A percentile compares a stretch with the other conserved stretches of the same genome.
phyloP scores from a whole-genome alignment of 352 stramenopile genomes.

The Pythium grandisporangium region DNA sequence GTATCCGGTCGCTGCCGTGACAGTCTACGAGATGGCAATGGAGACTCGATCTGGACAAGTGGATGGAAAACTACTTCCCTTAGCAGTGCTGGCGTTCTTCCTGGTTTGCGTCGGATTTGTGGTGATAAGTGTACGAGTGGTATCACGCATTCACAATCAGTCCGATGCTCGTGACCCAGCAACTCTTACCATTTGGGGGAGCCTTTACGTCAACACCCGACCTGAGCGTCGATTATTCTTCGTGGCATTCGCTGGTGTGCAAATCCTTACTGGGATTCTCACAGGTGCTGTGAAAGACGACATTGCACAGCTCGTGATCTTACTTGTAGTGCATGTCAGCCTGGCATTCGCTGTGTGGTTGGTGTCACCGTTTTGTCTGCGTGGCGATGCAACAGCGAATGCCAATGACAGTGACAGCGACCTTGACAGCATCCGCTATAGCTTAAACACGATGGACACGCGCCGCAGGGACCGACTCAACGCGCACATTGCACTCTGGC shows the following conservation, averaged over 20 bases:
- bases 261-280: not conserved
- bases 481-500: not conserved
- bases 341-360: constrained; percentile 13
- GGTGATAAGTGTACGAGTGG: not conserved
- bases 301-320: not conserved
- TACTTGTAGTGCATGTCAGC: too few relatives aligned
- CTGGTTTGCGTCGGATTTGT: not conserved
- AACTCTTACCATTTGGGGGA: not conserved
- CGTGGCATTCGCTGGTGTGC: not conserved
- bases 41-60: constrained; percentile 1
- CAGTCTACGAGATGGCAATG: constrained; percentile 11
- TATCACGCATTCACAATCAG: not conserved
- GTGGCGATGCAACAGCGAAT: too few relatives aligned
- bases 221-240: not conserved
- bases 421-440: too few relatives aligned
- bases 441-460: constrained; percentile 35
- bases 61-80: not conserved
- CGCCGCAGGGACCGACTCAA: too few relatives aligned
- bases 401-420: too few relatives aligned
- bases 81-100: not conserved
- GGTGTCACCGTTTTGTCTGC: too few relatives aligned
- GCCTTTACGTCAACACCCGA: not conserved
- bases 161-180: not conserved
- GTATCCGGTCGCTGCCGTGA: constrained; percentile 11
- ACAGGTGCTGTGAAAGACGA: not conserved